Conservation (phyloP, 2,329 filamentous ascomycete genomes). For the Cladorrhinum sp. region DNA sequence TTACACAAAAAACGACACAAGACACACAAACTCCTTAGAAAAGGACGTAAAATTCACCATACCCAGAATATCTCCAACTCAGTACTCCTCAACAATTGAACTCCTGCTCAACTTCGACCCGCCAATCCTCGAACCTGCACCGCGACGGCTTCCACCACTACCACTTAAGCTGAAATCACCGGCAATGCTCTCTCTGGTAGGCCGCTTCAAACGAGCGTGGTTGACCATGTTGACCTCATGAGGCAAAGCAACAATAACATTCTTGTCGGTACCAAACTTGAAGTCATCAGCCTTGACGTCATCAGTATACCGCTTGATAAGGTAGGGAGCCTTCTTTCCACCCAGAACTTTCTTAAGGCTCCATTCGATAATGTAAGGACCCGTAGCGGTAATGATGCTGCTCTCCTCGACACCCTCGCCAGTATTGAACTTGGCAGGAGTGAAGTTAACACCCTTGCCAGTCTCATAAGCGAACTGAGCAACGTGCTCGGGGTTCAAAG, state of each 20-base stretch:
- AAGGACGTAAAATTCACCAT: background rate
- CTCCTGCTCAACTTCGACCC: conserved; percentile 74
- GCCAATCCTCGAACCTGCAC: conserved; percentile 49
- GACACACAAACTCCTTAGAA: background rate
- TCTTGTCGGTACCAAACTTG: conserved; percentile 95
- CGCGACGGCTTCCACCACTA: conserved; percentile 49
- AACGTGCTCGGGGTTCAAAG: conserved; percentile 84
- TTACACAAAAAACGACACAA: background rate
- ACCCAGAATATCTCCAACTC: conserved; percentile 12
- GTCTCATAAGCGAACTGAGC: conserved; percentile 98
- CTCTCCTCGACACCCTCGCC: conserved; percentile 79
- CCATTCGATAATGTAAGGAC: conserved; percentile 97
- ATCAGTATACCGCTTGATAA: conserved; percentile 93
- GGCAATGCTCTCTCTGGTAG: conserved; percentile 91
- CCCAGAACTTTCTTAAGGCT: conserved; percentile 83
- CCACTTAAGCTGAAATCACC: conserved; percentile 45
- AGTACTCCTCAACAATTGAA: conserved; percentile 62
- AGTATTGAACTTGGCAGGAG: conserved; percentile 89
- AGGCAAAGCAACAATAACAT: conserved; percentile 92
- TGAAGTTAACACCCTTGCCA: conserved; percentile 80
- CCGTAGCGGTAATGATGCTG: conserved; percentile 93
- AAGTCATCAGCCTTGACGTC: conserved; percentile 98
- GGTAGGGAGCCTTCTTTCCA: conserved; percentile 83
- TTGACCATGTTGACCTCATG: conserved; percentile 99
- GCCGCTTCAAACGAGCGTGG: conserved; percentile 77